Percentiles rank a stretch among this genome's conserved stretches.
These are phyloP conservation scores for Eragrostis curvula DNA, from an alignment of 176 grass and related monocot genomes.

Conservation along the genomic window DNA sequence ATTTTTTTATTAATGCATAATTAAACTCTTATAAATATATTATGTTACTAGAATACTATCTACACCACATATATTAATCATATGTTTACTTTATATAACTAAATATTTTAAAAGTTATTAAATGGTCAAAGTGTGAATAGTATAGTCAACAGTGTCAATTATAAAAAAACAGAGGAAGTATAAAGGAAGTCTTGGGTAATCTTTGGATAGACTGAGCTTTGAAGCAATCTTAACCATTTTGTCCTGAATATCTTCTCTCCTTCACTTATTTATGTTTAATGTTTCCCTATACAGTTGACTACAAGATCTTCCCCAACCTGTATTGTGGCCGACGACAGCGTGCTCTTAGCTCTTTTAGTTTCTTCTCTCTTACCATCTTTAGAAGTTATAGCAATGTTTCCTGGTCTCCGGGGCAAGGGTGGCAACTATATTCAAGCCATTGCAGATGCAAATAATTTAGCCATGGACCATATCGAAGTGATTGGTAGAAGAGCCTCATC, in stretches of 20 bases:
- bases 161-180: too few species aligned
- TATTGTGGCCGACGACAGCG: constrained; percentile 85
- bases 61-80: too few species aligned
- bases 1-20: too few species aligned
- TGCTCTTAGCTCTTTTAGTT: constrained; percentile 72
- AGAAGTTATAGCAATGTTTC: constrained; percentile 75
- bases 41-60: too few species aligned
- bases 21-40: too few species aligned
- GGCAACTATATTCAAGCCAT: constrained; percentile 65
- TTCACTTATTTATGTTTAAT: constrained; percentile 34
- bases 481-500: constrained; percentile 60
- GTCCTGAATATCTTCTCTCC: constrained; percentile 23
- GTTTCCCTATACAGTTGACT: constrained; percentile 59
- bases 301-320: constrained; percentile 66
- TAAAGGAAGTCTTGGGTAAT: background rate
- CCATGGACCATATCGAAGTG: constrained; percentile 65
- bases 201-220: background rate
- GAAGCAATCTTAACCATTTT: background rate
- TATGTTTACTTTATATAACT: too few species aligned
- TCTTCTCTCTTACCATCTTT: constrained; percentile 71
- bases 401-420: constrained; percentile 71
- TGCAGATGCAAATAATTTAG: constrained; percentile 74
- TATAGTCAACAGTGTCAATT: too few species aligned
- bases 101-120: too few species aligned
- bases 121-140: too few species aligned